A percentile compares a stretch with the other conserved stretches of the same genome.
phyloP scores from a whole-genome alignment of 1,284 basidiomycete species.

The Sparassis latifolia region DNA sequence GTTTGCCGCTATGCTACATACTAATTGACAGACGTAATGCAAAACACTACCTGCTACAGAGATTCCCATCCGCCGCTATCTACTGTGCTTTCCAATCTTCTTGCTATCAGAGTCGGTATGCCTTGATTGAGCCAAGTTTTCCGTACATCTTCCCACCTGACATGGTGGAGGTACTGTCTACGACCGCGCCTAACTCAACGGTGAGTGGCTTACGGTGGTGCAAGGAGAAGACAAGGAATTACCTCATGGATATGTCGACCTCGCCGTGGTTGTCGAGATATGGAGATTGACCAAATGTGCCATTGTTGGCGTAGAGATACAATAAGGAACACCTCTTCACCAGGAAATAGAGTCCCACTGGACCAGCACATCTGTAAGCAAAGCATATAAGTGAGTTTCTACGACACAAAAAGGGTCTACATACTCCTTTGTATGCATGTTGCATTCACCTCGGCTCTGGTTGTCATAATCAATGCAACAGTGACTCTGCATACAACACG shows the following conservation, averaged over 20 bases:
- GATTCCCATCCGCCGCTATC: slow-evolving; percentile 94
- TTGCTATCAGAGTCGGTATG: slow-evolving; percentile 85
- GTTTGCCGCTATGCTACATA: slow-evolving; percentile 4
- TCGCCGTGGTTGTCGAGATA: slow-evolving; percentile 96
- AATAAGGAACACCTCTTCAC: slow-evolving; percentile 90
- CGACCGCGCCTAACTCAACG: slow-evolving; percentile 63
- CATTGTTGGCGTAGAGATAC: slow-evolving; percentile 88
- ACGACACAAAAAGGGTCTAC: slow-evolving; percentile 26
- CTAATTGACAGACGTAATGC: slow-evolving; percentile 2
- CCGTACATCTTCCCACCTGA: slow-evolving; percentile 89
- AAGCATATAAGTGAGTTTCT: slow-evolving; percentile 1
- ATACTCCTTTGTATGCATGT: slow-evolving; percentile 90
- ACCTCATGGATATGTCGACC: slow-evolving; percentile 90
- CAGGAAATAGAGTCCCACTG: slow-evolving; percentile 86
- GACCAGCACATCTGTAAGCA: slow-evolving; percentile 75
- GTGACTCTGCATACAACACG: slow-evolving; percentile 88
- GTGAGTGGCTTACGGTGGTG: not conserved
- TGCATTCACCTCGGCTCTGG: slow-evolving; percentile 79
- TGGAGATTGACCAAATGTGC: slow-evolving; percentile 84
- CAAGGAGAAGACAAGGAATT: slow-evolving; percentile 2
- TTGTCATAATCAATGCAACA: slow-evolving; percentile 81
- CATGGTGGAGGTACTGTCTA: slow-evolving; percentile 81
- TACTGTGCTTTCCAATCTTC: slow-evolving; percentile 84
- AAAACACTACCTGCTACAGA: slow-evolving; percentile 37
- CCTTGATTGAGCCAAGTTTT: slow-evolving; percentile 88